Evolutionary conservation across 305 asterid genomes (phyloP).

Genomic region (Stenogyne calaminthoides): DNA sequence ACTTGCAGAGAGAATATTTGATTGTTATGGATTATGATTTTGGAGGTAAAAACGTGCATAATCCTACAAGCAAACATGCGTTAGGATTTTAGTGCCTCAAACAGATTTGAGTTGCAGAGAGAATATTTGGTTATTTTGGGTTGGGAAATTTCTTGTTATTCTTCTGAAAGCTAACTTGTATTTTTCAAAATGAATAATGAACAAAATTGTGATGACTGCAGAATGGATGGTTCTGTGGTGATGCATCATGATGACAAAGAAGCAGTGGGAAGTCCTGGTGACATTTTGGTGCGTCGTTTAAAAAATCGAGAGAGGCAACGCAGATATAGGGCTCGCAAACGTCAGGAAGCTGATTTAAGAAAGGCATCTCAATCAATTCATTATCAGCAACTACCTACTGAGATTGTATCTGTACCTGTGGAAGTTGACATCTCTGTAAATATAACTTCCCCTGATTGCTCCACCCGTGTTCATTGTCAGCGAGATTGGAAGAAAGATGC

Average conservation of each 20-base stretch:
- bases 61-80: too few relatives aligned
- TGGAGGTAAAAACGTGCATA: too few relatives aligned
- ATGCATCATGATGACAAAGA: slow-evolving; percentile 46
- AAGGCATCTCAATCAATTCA: slow-evolving; percentile 45
- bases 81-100: background rate
- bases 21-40: too few relatives aligned
- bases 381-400: slow-evolving; percentile 35
- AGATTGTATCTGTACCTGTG: slow-evolving; percentile 34
- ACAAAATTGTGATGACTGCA: slow-evolving; percentile 25
- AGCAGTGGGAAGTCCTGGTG: slow-evolving; percentile 42
- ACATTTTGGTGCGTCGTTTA: slow-evolving; percentile 61
- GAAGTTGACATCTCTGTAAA: slow-evolving; percentile 42
- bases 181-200: slow-evolving; percentile 12
- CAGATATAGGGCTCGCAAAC: slow-evolving; percentile 87
- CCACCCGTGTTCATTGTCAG: slow-evolving; percentile 58
- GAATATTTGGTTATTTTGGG: slow-evolving; percentile 5
- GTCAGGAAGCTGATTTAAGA: slow-evolving; percentile 57
- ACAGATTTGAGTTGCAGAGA: slow-evolving; percentile 15
- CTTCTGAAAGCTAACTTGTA: background rate
- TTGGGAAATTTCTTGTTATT: slow-evolving; percentile 15
- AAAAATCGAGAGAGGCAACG: slow-evolving; percentile 92
- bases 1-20: too few relatives aligned
- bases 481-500: slow-evolving; percentile 95
- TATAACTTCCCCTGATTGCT: slow-evolving; percentile 39
- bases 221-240: slow-evolving; percentile 47